phyloP scores from a whole-genome alignment of 192 early-diverging fungal genomes.

The Fimicolochytrium jonesii region DNA sequence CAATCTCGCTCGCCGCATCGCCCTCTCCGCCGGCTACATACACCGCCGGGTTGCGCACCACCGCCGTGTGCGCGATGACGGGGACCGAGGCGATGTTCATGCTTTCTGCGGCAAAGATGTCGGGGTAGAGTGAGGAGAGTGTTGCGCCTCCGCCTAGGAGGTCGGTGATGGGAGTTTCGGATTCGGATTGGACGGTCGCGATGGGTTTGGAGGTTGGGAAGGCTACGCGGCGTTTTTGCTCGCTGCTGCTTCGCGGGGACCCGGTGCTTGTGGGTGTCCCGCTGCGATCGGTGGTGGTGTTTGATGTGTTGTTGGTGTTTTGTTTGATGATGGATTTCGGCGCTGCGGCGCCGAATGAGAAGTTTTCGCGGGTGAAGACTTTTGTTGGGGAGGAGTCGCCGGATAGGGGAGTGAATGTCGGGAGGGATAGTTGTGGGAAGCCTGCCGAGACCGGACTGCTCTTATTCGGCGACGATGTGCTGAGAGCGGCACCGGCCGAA shows the following conservation, averaged over 20 bases:
- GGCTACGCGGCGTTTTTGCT: constrained; percentile 15
- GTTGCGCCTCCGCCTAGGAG: no score
- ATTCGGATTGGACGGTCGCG: constrained; percentile 14
- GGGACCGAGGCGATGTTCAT: constrained; percentile 7
- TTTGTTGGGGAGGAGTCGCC: background rate
- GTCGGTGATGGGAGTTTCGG: background rate
- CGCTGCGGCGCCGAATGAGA: background rate
- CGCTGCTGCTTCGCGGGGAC: background rate
- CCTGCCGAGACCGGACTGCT: background rate
- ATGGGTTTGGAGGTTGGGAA: constrained; percentile 24
- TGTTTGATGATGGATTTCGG: background rate
- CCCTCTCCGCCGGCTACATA: constrained; percentile 37
- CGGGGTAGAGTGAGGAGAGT: constrained; percentile 29
- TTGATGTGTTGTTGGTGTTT: background rate
- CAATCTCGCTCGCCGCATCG: constrained; percentile 39
- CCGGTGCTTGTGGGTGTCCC: background rate
- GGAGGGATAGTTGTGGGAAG: constrained; percentile 14
- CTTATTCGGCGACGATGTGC: background rate
- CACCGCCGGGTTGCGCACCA: constrained; percentile 25
- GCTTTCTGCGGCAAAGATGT: constrained; percentile 25
- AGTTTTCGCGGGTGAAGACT: background rate
- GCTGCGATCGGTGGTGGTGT: background rate
- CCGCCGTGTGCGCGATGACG: background rate
- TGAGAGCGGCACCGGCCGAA: background rate
- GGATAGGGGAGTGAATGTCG: background rate